A percentile compares a stretch with the other conserved stretches of the same genome.
Conservation (phyloP, 148 eudicot genomes). For the Vaccinium corymbosum region DNA sequence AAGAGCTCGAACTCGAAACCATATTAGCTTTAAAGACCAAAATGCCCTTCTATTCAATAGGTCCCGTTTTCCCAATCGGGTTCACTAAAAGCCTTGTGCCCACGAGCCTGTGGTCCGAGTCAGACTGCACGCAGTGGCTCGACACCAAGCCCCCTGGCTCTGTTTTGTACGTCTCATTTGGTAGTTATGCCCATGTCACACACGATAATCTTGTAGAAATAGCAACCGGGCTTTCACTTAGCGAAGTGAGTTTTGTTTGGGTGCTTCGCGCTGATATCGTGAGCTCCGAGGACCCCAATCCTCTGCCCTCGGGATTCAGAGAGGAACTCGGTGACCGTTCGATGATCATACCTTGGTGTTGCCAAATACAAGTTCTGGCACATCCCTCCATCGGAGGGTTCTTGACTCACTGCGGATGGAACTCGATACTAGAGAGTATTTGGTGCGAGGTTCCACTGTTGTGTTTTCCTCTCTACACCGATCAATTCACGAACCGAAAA, state of each 20-base stretch:
- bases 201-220: conserved; percentile 40
- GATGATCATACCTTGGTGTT: conserved; percentile 59
- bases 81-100: conserved; percentile 34
- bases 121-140: conserved; percentile 66
- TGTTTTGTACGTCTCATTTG: conserved; percentile 68
- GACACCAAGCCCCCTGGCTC: conserved; percentile 43
- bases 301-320: conserved; percentile 48
- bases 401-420: conserved; percentile 79
- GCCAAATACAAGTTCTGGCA: conserved; percentile 42
- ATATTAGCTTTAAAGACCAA: conserved; percentile 30
- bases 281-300: conserved; percentile 31
- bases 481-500: conserved; percentile 69
- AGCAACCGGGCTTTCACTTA: conserved; percentile 52
- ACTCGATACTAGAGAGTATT: conserved; percentile 61
- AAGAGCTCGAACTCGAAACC: conserved; percentile 34
- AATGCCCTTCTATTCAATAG: conserved; percentile 29
- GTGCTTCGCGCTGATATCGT: conserved; percentile 60
- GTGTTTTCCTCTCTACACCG: conserved; percentile 60
- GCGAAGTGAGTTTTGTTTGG: conserved; percentile 59
- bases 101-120: conserved; percentile 69
- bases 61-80: conserved; percentile 38
- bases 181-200: conserved; percentile 57
- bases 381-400: conserved; percentile 59
- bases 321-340: conserved; percentile 40
- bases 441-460: conserved; percentile 59